phyloP scores from a whole-genome alignment of 139 green algal genomes.

The Coelastrella sp. region DNA sequence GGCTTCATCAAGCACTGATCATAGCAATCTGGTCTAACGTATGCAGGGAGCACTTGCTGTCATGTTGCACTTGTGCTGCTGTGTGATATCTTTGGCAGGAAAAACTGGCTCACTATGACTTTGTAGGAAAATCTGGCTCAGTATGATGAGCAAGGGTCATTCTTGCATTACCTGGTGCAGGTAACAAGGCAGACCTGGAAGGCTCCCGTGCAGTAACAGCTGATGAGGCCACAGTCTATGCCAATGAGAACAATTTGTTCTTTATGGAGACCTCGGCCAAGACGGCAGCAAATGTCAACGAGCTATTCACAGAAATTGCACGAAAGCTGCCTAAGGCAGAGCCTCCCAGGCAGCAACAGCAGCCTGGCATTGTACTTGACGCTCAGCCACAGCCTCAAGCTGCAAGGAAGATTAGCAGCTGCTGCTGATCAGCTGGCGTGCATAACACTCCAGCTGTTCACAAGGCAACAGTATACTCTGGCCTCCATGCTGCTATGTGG shows the following conservation, averaged over 20 bases:
- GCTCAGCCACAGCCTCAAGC: constrained; percentile 23
- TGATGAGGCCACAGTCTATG: constrained; percentile 86
- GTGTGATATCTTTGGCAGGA: no score
- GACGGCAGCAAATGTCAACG: constrained; percentile 87
- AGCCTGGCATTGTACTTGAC: constrained; percentile 48
- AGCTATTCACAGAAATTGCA: constrained; percentile 88
- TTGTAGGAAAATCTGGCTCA: no score
- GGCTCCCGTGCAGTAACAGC: constrained; percentile 68
- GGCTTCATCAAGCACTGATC: no score
- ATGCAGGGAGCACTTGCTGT: no score
- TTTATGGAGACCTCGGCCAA: constrained; percentile 95
- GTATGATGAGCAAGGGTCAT: no score
- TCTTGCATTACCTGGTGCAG: no score
- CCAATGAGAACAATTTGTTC: constrained; percentile 86
- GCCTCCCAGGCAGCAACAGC: constrained; percentile 35
- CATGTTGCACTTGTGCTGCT: no score
- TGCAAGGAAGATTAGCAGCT: constrained; percentile 38
- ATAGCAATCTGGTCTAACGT: no score
- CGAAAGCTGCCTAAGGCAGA: constrained; percentile 68
- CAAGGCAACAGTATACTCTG: no score
- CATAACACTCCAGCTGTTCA: background rate
- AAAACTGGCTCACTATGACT: no score
- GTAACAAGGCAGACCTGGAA: constrained; percentile 96
- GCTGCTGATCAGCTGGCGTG: constrained; percentile 10
- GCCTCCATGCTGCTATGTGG: no score